Evolutionary conservation across 192 early-diverging fungal genomes (phyloP), one percentile per base, ranked within the genome.

Genomic region (Linnemannia hyalina): DNA sequence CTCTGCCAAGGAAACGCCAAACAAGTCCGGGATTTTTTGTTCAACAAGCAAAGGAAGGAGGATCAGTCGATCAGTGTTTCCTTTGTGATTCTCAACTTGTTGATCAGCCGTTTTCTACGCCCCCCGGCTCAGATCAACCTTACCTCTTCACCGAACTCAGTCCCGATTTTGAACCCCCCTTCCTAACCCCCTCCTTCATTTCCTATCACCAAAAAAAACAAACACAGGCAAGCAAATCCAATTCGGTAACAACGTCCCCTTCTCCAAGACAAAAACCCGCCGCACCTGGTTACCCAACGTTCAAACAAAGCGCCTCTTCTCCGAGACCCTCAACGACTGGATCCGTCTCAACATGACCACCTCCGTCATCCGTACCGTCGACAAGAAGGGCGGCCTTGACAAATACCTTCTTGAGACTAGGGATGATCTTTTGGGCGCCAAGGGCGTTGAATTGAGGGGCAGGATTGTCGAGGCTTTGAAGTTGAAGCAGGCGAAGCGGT

Each of bases 331-430:
- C 10, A 85, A 93, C 68, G 68, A 88, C 42, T 91, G 89, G 76
- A 78, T 95, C 46, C 76, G 82, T 26, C 86, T 97, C 60, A 91
- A 93, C 42, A 90, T 95, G 69, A 95, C 96, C 23, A 91, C 94
- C 6, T 82, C 92, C 6, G 93, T 95, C 6, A 85, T 96, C 18
- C 93, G 95, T 40, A 94, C 95, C 0, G 95, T 97, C 42, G 95
- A 97, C 79, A 94, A 95, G 87, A 95, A 96, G 89, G 96, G 96
- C 35, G 96, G 96, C 5, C 81, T 97, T 20, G 96, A 97, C 80
- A 90, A 88, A 70, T 97, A 96, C 79, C 78, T 97, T 52, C 87
- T 96, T 41, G 86, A 90, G 49, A 95, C 94, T 22, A 92, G 89
- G 49, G 92, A 95, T 63, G 92, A 94, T 75, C 91, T 95, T 15